phyloP scores from a whole-genome alignment of 257 asterid genomes.

The Rauvolfia tetraphylla region DNA sequence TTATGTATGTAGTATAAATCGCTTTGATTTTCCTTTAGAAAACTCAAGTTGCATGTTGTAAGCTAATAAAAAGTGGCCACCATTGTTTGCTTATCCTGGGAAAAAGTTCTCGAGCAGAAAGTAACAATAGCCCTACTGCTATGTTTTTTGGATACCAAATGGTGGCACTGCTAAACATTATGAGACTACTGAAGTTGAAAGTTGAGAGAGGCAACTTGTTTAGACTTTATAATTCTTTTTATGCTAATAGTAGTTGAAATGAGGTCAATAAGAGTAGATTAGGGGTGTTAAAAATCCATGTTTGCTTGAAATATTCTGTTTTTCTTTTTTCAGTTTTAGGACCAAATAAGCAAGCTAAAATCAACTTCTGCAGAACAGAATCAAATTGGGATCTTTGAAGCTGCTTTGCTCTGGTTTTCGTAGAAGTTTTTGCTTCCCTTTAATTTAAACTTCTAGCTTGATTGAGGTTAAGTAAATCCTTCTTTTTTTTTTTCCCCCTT shows the following conservation, averaged over 20 bases:
- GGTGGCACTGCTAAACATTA: neutral
- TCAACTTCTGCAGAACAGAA: neutral
- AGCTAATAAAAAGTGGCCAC: neutral
- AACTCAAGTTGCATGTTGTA: neutral
- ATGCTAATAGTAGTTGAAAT: too few species aligned
- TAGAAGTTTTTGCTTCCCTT: neutral
- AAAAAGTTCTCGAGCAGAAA: neutral
- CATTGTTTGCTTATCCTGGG: neutral
- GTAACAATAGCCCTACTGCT: too few species aligned
- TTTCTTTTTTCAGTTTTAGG: too few species aligned
- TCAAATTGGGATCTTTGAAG: neutral
- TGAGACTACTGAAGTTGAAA: neutral
- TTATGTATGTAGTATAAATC: neutral
- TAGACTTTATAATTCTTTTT: too few species aligned
- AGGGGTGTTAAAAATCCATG: too few species aligned
- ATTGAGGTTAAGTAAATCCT: too few species aligned
- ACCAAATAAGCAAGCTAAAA: neutral
- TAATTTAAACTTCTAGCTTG: too few species aligned
- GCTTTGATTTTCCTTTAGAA: neutral
- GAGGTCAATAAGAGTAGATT: too few species aligned
- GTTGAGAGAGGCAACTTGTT: neutral
- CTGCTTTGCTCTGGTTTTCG: neutral
- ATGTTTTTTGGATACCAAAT: neutral
- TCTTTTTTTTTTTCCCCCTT: too few species aligned
- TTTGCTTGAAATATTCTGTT: too few species aligned